These are phyloP conservation scores for Thelephora ganbajun DNA, from an alignment of 768 basidiomycete species.

Conservation along the genomic window DNA sequence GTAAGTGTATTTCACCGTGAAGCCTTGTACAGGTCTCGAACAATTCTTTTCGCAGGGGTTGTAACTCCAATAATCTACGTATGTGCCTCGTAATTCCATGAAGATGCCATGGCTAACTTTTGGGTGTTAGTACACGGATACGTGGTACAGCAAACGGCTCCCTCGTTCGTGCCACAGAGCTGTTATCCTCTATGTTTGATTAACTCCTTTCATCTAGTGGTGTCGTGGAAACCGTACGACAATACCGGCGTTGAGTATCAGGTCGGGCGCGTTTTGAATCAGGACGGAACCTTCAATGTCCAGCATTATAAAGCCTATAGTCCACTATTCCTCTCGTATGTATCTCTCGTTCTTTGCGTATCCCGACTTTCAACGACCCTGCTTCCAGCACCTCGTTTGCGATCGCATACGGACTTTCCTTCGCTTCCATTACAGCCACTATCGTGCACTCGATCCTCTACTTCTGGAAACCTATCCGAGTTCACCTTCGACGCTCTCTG, in stretches of 20 bases:
- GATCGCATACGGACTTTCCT: constrained; percentile 26
- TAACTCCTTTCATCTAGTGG: constrained; percentile 9
- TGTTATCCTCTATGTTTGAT: neutral
- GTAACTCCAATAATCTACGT: constrained; percentile 23
- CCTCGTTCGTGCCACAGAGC: constrained; percentile 16
- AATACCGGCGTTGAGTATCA: constrained; percentile 28
- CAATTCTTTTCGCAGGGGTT: constrained; percentile 18
- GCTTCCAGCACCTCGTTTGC: constrained; percentile 20
- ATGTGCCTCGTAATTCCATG: neutral
- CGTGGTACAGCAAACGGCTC: constrained; percentile 21
- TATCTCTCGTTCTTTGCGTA: constrained; percentile 41
- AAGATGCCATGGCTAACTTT: neutral
- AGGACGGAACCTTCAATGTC: constrained; percentile 20
- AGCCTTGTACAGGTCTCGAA: neutral
- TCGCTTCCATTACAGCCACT: constrained; percentile 31
- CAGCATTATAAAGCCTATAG: constrained; percentile 27
- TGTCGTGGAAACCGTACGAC: constrained; percentile 27
- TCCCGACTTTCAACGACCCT: constrained; percentile 22
- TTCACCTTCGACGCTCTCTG: constrained; percentile 27
- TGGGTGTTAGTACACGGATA: constrained; percentile 18
- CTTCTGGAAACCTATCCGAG: constrained; percentile 29
- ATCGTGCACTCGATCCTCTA: constrained; percentile 31
- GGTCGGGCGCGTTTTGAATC: constrained; percentile 24
- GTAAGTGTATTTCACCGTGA: constrained; percentile 11
- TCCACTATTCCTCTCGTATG: constrained; percentile 30